Base-by-base conservation (phyloP, 345 rosid genomes). In the Citrus cavaleriei region DNA sequence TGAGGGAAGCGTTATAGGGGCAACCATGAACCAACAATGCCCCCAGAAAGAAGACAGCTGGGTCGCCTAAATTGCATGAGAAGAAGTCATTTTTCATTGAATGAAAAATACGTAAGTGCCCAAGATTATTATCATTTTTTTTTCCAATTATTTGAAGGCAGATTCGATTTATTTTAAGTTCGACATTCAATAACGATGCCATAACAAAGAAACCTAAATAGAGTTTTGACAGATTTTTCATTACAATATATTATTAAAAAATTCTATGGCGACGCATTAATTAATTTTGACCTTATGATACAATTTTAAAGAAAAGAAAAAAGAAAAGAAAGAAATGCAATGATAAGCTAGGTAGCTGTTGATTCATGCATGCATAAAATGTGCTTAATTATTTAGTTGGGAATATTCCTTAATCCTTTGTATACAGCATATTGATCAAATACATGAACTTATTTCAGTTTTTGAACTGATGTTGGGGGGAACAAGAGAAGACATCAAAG, bases 321-420 rank as follows among this genome's bases (percentile, higher is more conserved):
- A 51, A 51, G 30, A 7, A 9, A 22, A 25, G 8, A 70, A 46
- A 35, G 9, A 30, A 27, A 49, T 46, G 32, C 30, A 57, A 55
- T 3, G 49, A n/a, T 57, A 9, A 2, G 63, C 22, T 18, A 5
- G 58, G 21, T 27, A 27, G 30, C 27, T 40, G 59, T 10, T 61
- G 77, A 58, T 74, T 74, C 69, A 40, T 61, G 77, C 58, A 74
- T 61, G 19, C 62, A 74, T 37, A 22, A 22, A 22, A 9, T 40
- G 25, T 60, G 16, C 21, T 1, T 27, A 70, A 57, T 28, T 19
- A 30, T 19, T n/a, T 71, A 3, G 12, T 28, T 8, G 9, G 59
- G 77, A 74, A 60, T 42, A 74, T 74, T 74, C 77, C 18, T 10
- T 62, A 74, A 19, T 27, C 18, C 18, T 34, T 35, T 73, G 32